phyloP scores from a whole-genome alignment of 176 grass and related monocot genomes.

The Musa itinerans region DNA sequence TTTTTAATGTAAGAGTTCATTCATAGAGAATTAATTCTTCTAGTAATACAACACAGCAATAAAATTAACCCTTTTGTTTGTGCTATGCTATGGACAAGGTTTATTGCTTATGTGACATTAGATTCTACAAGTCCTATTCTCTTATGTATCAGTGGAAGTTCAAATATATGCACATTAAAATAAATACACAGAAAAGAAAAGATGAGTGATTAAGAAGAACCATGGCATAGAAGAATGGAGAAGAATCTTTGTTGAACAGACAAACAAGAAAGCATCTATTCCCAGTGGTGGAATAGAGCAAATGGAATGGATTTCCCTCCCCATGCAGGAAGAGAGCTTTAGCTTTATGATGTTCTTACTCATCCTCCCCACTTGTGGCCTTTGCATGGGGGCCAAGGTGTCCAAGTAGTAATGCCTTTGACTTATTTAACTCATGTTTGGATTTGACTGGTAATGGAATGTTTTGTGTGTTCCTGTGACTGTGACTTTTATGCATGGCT shows the following conservation, averaged over 20 bases:
- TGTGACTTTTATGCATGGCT: slow-evolving; percentile 24
- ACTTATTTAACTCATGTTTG: slow-evolving; percentile 19
- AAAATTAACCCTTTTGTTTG: no score
- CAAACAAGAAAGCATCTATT: slow-evolving; percentile 85
- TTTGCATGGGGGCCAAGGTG: slow-evolving; percentile 5
- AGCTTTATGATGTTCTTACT: slow-evolving; percentile 49
- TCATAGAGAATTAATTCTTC: no score
- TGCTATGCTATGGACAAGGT: no score
- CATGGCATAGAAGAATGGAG: slow-evolving; percentile 48
- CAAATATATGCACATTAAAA: no score
- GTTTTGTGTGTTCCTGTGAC: not conserved
- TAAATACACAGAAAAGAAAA: not conserved
- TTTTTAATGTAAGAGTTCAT: no score
- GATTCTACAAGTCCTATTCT: no score
- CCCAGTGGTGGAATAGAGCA: slow-evolving; percentile 54
- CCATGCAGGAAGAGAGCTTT: not conserved
- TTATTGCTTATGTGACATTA: no score
- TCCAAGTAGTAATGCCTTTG: slow-evolving; percentile 43
- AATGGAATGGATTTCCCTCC: slow-evolving; percentile 21
- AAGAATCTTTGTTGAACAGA: slow-evolving; percentile 93
- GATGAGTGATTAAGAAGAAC: not conserved
- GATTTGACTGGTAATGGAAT: slow-evolving; percentile 8
- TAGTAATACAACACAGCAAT: no score
- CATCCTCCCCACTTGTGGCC: slow-evolving; percentile 32
- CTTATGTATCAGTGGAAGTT: no score